phyloP scores from a whole-genome alignment of 192 early-diverging fungal species.

The Podila verticillata region DNA sequence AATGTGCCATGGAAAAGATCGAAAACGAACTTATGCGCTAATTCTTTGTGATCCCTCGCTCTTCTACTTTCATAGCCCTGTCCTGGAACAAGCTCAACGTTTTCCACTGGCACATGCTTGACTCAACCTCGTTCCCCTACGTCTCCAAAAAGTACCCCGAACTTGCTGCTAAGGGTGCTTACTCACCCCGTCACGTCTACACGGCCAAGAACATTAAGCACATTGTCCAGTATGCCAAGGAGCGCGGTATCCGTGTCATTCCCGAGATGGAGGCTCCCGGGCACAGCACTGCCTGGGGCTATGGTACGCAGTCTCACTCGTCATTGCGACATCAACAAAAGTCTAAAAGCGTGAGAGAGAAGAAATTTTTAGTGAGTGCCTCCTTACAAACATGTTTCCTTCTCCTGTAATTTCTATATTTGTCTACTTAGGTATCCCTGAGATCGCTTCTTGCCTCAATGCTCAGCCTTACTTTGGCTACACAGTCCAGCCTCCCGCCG shows the following conservation, averaged over 20 bases:
- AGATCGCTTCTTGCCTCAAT: constrained; percentile 42
- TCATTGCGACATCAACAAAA: no score
- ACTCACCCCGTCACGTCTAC: constrained; percentile 53
- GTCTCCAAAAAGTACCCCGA: constrained; percentile 35
- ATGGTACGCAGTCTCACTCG: no score
- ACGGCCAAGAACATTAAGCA: constrained; percentile 50
- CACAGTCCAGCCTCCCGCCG: constrained; percentile 61
- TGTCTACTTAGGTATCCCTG: constrained; percentile 25
- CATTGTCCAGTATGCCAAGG: constrained; percentile 60
- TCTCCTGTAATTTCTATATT: background rate
- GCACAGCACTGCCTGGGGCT: constrained; percentile 54
- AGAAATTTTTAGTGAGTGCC: no score
- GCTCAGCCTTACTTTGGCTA: constrained; percentile 39
- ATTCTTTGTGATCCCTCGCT: background rate
- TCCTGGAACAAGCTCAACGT: constrained; percentile 52
- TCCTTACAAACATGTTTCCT: background rate
- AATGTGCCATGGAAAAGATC: background rate
- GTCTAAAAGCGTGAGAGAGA: background rate
- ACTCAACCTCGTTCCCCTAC: constrained; percentile 46
- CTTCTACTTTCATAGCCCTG: constrained; percentile 12
- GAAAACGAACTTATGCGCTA: background rate
- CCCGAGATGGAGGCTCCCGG: constrained; percentile 70
- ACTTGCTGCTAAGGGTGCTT: constrained; percentile 49
- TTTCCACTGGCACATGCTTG: constrained; percentile 49
- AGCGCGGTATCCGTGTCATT: constrained; percentile 64